Conservation (phyloP, 2,329 filamentous ascomycete genomes). For the Phoma sp. region DNA sequence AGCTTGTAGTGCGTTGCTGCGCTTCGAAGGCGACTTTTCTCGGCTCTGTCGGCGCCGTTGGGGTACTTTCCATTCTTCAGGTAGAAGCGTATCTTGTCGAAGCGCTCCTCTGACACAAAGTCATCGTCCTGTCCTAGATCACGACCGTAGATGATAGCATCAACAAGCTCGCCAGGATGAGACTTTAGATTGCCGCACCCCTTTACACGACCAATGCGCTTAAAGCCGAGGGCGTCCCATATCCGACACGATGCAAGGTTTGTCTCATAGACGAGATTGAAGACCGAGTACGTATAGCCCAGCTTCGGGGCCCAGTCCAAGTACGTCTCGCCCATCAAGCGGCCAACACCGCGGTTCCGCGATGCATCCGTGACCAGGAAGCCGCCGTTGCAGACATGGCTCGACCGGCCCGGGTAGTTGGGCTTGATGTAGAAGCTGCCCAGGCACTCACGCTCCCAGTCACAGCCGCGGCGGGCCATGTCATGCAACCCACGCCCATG, state of each 20-base stretch:
- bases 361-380: conserved; percentile 59
- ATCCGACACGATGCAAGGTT: conserved; percentile 89
- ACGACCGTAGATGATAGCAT: conserved; percentile 67
- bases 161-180: conserved; percentile 54
- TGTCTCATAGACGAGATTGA: conserved; percentile 93
- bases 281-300: conserved; percentile 90
- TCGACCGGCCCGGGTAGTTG: conserved; percentile 89
- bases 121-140: conserved; percentile 73
- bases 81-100: conserved; percentile 98
- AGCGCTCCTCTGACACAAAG: conserved; percentile 91
- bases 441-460: conserved; percentile 83
- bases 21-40: conserved; percentile 92
- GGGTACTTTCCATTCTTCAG: conserved; percentile 95
- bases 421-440: conserved; percentile 95
- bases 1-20: conserved; percentile 96
- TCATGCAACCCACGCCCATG: conserved; percentile 59
- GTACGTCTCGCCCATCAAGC: conserved; percentile 61
- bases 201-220: conserved; percentile 82
- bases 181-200: conserved; percentile 60
- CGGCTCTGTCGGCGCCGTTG: conserved; percentile 88
- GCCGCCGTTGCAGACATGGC: conserved; percentile 79
- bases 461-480: conserved; percentile 57
- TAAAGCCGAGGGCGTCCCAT: conserved; percentile 92
- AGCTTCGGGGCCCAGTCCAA: conserved; percentile 62
- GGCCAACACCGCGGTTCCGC: conserved; percentile 58